A percentile compares a stretch with the other conserved stretches of the same genome.
phyloP scores from a whole-genome alignment of 345 rosid genomes.

The Salix viminalis region DNA sequence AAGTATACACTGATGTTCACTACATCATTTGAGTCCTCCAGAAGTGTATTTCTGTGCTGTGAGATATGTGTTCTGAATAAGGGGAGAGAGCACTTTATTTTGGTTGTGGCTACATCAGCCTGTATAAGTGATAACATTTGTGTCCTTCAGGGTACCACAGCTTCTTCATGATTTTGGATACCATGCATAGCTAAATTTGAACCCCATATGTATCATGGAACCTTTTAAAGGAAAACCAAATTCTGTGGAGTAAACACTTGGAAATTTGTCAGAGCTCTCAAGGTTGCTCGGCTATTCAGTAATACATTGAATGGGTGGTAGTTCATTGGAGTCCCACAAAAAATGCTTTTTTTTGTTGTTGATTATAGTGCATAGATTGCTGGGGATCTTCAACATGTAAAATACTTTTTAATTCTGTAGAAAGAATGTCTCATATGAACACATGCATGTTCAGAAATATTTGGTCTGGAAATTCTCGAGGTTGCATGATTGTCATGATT shows the following conservation, averaged over 20 bases:
- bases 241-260: conserved; percentile 21
- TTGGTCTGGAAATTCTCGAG: neutral
- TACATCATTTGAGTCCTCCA: conserved; percentile 5
- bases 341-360: neutral
- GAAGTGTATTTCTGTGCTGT: conserved; percentile 10
- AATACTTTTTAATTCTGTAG: neutral
- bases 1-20: conserved; percentile 5
- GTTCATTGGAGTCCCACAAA: conserved; percentile 15
- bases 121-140: conserved; percentile 13
- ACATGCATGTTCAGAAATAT: neutral
- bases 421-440: neutral
- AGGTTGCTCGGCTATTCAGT: conserved; percentile 29
- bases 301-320: conserved; percentile 30
- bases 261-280: conserved; percentile 27
- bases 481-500: neutral
- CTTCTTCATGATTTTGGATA: conserved; percentile 19
- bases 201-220: conserved; percentile 3
- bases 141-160: conserved; percentile 17
- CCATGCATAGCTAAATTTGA: conserved; percentile 11
- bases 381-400: neutral
- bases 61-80: conserved; percentile 16
- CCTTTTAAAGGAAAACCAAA: conserved; percentile 23
- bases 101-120: conserved; percentile 23
- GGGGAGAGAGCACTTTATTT: conserved; percentile 4
- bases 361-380: neutral